Evolutionary conservation across 208 protist species (phyloP), one percentile per base, ranked within the genome.

Genomic region (Angomonas ambiguus): DNA sequence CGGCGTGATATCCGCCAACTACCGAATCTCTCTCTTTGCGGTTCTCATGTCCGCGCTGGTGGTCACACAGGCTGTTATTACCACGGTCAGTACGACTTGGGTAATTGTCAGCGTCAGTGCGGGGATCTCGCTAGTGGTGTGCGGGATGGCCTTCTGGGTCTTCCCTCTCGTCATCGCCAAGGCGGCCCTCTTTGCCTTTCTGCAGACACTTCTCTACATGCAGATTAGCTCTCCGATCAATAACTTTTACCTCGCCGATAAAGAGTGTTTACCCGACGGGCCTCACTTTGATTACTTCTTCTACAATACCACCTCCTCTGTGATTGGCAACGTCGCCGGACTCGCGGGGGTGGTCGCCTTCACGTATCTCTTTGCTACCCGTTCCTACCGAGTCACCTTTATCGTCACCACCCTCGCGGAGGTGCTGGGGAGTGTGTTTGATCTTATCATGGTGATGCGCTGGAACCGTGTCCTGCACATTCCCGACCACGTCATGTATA

Each of bases 231-330:
- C 79, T 30, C 70, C 69, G 22, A 41, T 88, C 5, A 49, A 72
- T 53, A 79, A 31, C 57, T 85, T 83, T 59, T 92, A 80, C 68
- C 51, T 79, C n/a, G 80, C 77, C 11, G 55, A 49, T 1, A 25
- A 61, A 11, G n/a, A 20, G 0, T 86, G 79, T 59, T 11, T 86
- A 55, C 62, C 72, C 1, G 75, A 69, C 31, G 83, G 83, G 3
- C 83, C 83, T 31, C 66, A 86, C 72, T 88, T 88, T 65, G 66
- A 61, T 33, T 81, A 82, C 66, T 65, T 48, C 28, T 88, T 85
- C 73, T 86, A 88, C 77, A 33, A 69, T 18, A 86, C 83, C 2
- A 61, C 74, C 49, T 63, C 67, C 10, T 25, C 65, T 25, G 30
- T 84, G 18, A 79, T 88, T 33, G 33, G 28, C 13, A 66, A 75